Evolutionary conservation across 108 stramenopile genomes (phyloP), one percentile per base, ranked within the genome.

Genomic region (Cyclostephanos tholiformis): DNA sequence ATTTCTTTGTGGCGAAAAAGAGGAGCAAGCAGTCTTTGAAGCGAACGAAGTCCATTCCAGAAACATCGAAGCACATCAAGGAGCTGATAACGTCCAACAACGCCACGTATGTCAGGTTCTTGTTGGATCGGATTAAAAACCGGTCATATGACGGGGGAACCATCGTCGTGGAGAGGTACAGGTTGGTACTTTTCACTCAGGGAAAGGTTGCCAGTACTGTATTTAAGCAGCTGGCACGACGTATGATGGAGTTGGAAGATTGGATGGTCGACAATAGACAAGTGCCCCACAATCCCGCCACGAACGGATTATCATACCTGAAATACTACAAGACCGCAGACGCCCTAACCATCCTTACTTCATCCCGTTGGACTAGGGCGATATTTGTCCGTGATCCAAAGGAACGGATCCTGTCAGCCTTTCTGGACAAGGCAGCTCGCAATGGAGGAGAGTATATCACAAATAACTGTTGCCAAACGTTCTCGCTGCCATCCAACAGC

Each of bases 351-450:
- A 89, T 92, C 76, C 74, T 92, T 79, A 88, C 79, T 0, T 53
- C 49, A 46, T 67, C 73, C 0, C 66, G 82, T 20, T 92, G 87
- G 84, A 89, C 87, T 1, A 58, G 84, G 12, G 91, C 91, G 19
- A 87, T 89, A 23, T 88, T 92, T 65, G 84, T 92, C 6, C 67
- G 91, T n/a, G 86, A 92, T 69, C 91, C 91, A 12, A 84, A 85
- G 39, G 75, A 82, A 38, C 75, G 91, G 14, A 62, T 89, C 13
- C 38, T 92, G 7, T 80, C 77, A 23, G 87, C 88, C 10, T 92
- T 72, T 75, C 48, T 92, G 63, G 52, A 53, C 25, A 53, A 53
- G 11, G 52, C 52, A 5, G 20, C 19, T 4, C 6, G 11, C 19
- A 53, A 53, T 6, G 23, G 20, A 1, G 52, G 52, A 25, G 20